Evolutionary conservation across 257 asterid species (phyloP).

Genomic region (Gentiana straminea): DNA sequence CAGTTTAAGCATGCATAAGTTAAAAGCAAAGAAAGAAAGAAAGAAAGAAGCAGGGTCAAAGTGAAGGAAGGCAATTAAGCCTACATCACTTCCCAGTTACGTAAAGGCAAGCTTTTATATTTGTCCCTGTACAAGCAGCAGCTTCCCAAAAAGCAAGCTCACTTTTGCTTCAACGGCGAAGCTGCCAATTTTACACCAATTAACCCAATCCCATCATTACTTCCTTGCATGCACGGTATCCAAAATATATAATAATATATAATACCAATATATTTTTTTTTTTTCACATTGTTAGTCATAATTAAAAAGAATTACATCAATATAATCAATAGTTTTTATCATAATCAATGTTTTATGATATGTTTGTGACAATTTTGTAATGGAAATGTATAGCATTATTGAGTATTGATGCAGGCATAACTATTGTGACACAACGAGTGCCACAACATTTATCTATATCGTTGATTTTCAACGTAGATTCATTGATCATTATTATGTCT

Average conservation of each 20-base stretch:
- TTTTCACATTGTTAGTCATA: not conserved
- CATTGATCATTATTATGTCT: too few species aligned
- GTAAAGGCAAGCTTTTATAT: slow-evolving; percentile 37
- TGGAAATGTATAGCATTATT: too few species aligned
- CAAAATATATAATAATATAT: too few species aligned
- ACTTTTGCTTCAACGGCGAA: slow-evolving; percentile 64
- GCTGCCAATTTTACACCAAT: slow-evolving; percentile 1
- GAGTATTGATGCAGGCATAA: too few species aligned
- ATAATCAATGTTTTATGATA: too few species aligned
- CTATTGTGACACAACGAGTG: too few species aligned
- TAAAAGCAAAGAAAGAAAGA: not conserved
- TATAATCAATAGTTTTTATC: not conserved
- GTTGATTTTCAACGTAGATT: too few species aligned
- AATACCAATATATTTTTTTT: not conserved
- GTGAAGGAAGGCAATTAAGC: slow-evolving; percentile 4
- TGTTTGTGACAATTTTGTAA: not conserved
- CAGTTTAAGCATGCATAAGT: not conserved
- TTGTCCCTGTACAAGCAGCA: slow-evolving; percentile 45
- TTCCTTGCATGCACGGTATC: slow-evolving; percentile 11
- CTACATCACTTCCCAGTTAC: slow-evolving; percentile 43
- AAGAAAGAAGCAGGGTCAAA: slow-evolving; percentile 15
- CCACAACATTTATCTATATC: too few species aligned
- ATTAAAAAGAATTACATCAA: not conserved
- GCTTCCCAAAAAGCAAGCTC: slow-evolving; percentile 52
- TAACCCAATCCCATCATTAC: slow-evolving; percentile 5